Conservation (phyloP, 306 rosid species). For the Cicer chorassanicum region DNA sequence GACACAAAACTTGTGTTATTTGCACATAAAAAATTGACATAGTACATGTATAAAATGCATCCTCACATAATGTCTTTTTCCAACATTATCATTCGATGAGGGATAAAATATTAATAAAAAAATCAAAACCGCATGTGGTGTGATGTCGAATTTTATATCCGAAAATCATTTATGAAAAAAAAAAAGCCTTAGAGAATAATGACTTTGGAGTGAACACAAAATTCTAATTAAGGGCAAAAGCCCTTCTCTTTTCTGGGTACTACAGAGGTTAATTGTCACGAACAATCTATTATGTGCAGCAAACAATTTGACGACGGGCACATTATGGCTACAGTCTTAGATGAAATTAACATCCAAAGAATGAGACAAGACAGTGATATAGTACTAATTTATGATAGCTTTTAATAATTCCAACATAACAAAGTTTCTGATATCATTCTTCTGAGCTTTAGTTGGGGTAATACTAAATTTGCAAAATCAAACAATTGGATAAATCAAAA, state of each 20-base stretch:
- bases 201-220: background rate
- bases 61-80: too few species aligned
- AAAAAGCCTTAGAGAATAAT: background rate
- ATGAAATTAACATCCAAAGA: conserved; percentile 1
- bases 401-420: conserved; percentile 1
- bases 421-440: background rate
- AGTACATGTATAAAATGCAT: too few species aligned
- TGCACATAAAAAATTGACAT: too few species aligned
- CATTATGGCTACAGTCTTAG: conserved; percentile 7
- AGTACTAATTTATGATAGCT: background rate
- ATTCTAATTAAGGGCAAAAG: background rate
- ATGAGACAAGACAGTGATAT: conserved; percentile 2
- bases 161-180: background rate
- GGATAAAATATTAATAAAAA: too few species aligned
- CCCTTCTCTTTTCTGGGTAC: too few species aligned
- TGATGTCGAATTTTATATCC: too few species aligned
- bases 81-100: too few species aligned
- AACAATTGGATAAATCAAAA: conserved; percentile 27
- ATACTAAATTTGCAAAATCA: background rate
- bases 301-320: conserved; percentile 15
- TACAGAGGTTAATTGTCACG: too few species aligned
- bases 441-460: background rate
- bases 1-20: too few species aligned
- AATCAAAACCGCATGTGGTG: too few species aligned
- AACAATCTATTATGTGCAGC: background rate